Evolutionary conservation across 225 moss, liverwort and hornwort genomes (phyloP).

Genomic region (Pleurozium schreberi): DNA sequence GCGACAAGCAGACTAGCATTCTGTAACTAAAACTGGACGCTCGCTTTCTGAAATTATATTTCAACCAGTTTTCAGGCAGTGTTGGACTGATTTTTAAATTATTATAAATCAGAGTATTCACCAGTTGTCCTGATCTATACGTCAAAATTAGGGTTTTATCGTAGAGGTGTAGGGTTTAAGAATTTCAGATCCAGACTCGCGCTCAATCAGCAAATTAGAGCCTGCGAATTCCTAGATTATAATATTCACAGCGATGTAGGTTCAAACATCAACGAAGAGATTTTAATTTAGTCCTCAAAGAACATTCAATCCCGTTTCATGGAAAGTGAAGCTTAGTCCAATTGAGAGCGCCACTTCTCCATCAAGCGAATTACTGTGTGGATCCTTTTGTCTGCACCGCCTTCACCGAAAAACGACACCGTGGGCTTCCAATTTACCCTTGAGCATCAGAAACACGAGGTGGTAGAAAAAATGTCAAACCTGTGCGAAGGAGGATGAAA

Average conservation of each 20-base stretch:
- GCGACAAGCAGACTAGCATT: not conserved
- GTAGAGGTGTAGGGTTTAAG: not conserved
- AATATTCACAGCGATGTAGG: not conserved
- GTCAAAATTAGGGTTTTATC: not conserved
- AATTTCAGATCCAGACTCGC: not conserved
- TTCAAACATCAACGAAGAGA: not conserved
- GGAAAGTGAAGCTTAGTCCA: not conserved
- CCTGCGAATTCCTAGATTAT: not conserved
- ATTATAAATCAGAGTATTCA: not conserved
- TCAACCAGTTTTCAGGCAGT: not conserved
- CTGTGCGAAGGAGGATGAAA: slow-evolving; percentile 51
- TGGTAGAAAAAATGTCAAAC: not conserved
- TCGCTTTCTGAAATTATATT: not conserved
- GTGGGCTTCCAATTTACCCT: not conserved
- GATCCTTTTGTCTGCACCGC: not conserved
- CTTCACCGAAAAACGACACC: not conserved
- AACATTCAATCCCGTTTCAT: not conserved
- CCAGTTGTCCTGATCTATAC: not conserved
- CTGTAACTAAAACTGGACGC: not conserved
- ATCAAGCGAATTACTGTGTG: not conserved
- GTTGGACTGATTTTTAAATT: not conserved
- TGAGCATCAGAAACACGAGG: not conserved
- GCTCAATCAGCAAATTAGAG: not conserved
- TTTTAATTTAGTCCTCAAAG: not conserved
- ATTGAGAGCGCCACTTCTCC: not conserved